Evolutionary conservation across 305 asterid genomes (phyloP), one percentile per base, ranked within the genome.

Genomic region (Fraxinus platypoda): DNA sequence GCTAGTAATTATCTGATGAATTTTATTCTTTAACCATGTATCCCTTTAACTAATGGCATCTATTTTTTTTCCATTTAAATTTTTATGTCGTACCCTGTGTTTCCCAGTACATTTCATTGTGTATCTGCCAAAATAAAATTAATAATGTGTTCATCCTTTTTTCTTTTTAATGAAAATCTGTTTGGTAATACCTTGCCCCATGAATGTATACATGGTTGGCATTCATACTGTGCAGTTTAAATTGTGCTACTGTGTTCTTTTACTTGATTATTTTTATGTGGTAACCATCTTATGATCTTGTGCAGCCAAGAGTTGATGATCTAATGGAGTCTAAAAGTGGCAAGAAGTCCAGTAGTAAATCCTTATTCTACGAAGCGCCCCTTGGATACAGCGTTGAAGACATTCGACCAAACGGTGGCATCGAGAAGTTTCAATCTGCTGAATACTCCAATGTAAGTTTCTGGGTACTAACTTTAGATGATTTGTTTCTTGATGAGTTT

Each of bases 271-370:
- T 59, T 41, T 15, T 34, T 1, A 30, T 4, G 12, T 35, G 54
- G 8, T 74, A 17, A 52, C 71, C 15, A 2, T 46, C 26, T 26
- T 19, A 12, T 54, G 19, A 31, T 66, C 15, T 19, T 11, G 7
- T 37, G 83, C 94, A 92, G 96, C 81, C 66, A 84, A 85, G 84
- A 82, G 84, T 93, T 88, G 89, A 94, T 94, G 98, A 59, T 89
- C 89, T 94, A 90, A 94, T 94, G 98, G 97, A 93, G 90, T 84
- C 97, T 9, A 93, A 93, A 89, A 92, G 97, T 85, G 97, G 97
- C 78, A 93, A 92, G 94, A 85, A 87, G 86, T 93, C 94, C 76
- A 93, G 95, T 84, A 52, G 93, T 93, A 91, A 73, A n/a, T 77
- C 81, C 78, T 41, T 77, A 57, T 70, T 52, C 49, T 77, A 82